Evolutionary conservation across 75 land plant genomes (phyloP).

Genomic region (Picea sitchensis): DNA sequence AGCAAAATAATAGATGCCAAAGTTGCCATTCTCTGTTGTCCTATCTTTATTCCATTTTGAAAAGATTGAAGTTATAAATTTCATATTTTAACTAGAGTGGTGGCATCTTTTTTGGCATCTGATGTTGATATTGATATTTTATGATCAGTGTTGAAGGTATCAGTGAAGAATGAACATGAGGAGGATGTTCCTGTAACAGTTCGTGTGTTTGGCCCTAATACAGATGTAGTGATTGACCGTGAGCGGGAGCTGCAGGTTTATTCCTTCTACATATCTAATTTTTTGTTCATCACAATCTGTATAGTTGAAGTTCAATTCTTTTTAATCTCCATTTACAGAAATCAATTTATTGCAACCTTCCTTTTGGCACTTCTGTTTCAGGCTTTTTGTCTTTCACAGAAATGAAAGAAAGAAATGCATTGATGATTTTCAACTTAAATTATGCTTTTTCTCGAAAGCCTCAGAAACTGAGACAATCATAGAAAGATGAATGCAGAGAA

Average conservation of each 20-base stretch:
- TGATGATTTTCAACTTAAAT: not conserved
- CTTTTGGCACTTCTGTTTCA: not conserved
- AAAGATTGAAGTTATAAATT: not conserved
- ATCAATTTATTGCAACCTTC: not conserved
- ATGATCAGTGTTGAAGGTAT: conserved; percentile 75
- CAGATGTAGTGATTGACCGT: conserved; percentile 92
- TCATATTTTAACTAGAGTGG: not conserved
- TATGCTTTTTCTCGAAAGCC: too few relatives aligned
- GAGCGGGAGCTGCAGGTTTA: conserved; percentile 84
- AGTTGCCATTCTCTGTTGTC: not conserved
- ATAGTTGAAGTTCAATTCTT: not conserved
- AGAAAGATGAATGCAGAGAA: too few relatives aligned
- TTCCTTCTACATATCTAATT: not conserved
- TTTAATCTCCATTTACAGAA: not conserved
- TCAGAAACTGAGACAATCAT: too few relatives aligned
- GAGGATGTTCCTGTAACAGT: conserved; percentile 44
- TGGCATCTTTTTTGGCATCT: not conserved
- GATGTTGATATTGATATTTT: not conserved
- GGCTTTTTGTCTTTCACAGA: not conserved
- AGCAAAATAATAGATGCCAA: not conserved
- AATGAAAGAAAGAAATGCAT: not conserved
- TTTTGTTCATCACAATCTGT: not conserved
- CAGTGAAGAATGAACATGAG: conserved; percentile 45
- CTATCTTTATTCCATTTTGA: not conserved
- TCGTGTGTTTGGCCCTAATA: conserved; percentile 89